Percentiles rank a stretch among this genome's conserved stretches.
These are phyloP conservation scores for Jatropha podagrica DNA, from an alignment of 441 rosid species.

Conservation along the genomic window DNA sequence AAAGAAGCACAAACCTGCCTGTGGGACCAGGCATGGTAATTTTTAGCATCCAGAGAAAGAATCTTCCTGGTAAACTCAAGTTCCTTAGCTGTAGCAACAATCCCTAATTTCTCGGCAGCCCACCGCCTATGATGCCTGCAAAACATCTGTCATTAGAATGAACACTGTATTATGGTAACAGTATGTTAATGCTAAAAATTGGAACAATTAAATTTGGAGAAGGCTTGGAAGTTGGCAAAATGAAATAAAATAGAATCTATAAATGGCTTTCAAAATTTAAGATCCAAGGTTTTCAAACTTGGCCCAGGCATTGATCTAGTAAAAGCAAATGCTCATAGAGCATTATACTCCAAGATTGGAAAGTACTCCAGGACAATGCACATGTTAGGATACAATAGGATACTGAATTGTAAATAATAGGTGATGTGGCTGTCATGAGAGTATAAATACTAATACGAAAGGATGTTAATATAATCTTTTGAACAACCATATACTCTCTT, in stretches of 20 bases:
- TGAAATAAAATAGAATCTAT: neutral
- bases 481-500: too few species aligned
- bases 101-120: slow-evolving; percentile 86
- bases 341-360: too few species aligned
- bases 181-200: neutral
- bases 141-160: slow-evolving; percentile 9
- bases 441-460: too few species aligned
- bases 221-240: slow-evolving; percentile 7
- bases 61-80: slow-evolving; percentile 67
- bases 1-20: slow-evolving; percentile 67
- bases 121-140: slow-evolving; percentile 97
- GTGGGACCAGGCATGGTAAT: slow-evolving; percentile 97
- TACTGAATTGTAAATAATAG: too few species aligned
- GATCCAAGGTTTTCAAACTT: neutral
- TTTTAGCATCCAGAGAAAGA: slow-evolving; percentile 70
- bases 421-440: too few species aligned
- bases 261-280: neutral
- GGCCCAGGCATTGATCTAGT: too few species aligned
- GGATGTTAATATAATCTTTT: too few species aligned
- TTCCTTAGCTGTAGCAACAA: slow-evolving; percentile 56
- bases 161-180: slow-evolving; percentile 7
- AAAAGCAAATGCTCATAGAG: too few species aligned
- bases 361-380: too few species aligned
- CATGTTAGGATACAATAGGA: too few species aligned
- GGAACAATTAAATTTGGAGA: slow-evolving; percentile 8